Evolutionary conservation across 371 early-diverging fungal species (phyloP).

Genomic region (Massospora cicadina): DNA sequence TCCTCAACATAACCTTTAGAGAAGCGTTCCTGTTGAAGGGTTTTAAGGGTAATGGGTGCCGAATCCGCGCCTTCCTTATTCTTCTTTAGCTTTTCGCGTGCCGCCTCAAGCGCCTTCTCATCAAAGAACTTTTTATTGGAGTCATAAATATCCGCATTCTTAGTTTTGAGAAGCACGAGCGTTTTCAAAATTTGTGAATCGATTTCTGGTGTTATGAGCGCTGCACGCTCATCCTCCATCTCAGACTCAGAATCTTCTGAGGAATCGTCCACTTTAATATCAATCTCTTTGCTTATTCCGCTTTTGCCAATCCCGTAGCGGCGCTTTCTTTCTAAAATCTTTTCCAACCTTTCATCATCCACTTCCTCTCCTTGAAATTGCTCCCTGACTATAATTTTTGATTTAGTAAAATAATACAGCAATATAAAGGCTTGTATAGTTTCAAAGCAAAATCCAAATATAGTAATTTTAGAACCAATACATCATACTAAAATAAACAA

Average conservation of each 20-base stretch:
- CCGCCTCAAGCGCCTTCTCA: slow-evolving; percentile 36
- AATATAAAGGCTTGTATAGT: no score
- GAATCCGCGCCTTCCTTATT: slow-evolving; percentile 15
- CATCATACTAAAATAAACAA: no score
- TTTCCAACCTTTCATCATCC: neutral
- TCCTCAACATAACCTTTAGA: slow-evolving; percentile 34
- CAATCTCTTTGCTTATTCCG: no score
- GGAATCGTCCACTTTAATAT: slow-evolving; percentile 19
- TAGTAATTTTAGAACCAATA: no score
- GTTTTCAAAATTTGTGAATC: slow-evolving; percentile 87
- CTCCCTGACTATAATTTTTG: slow-evolving; percentile 3
- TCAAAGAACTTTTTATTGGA: slow-evolving; percentile 44
- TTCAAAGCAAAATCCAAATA: no score
- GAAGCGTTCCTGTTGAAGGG: slow-evolving; percentile 16
- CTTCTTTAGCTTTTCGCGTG: slow-evolving; percentile 42
- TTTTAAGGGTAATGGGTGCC: slow-evolving; percentile 29
- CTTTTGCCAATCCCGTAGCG: slow-evolving; percentile 1
- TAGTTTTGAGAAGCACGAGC: slow-evolving; percentile 54
- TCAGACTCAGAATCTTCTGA: slow-evolving; percentile 25
- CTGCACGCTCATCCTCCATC: slow-evolving; percentile 80
- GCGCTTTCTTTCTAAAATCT: slow-evolving; percentile 5
- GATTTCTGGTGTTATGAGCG: slow-evolving; percentile 65
- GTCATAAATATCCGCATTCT: slow-evolving; percentile 73
- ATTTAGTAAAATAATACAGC: no score
- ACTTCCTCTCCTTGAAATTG: slow-evolving; percentile 4